Evolutionary conservation across 345 rosid genomes (phyloP).

Genomic region (Litchi chinensis): DNA sequence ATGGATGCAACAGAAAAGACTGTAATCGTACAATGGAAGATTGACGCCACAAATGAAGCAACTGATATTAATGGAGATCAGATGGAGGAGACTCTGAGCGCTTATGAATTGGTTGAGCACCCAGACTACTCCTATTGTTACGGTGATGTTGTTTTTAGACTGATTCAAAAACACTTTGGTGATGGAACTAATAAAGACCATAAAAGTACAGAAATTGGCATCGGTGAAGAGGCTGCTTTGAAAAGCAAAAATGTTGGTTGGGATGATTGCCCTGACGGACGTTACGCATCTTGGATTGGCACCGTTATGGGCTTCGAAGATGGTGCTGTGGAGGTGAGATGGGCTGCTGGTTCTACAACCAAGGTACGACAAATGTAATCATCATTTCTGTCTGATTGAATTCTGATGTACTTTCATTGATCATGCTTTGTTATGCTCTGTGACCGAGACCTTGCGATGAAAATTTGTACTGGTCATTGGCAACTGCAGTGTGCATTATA

Average conservation of each 20-base stretch:
- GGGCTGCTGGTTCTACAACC: constrained; percentile 69
- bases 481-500: neutral
- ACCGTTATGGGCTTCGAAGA: constrained; percentile 66
- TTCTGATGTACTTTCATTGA: neutral
- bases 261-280: constrained; percentile 33
- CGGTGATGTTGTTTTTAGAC: constrained; percentile 74
- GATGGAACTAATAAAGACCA: constrained; percentile 28
- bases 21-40: constrained; percentile 73
- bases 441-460: neutral
- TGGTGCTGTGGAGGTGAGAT: constrained; percentile 73
- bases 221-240: constrained; percentile 21
- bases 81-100: constrained; percentile 73
- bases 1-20: constrained; percentile 81
- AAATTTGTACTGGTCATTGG: constrained; percentile 3
- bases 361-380: constrained; percentile 49
- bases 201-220: constrained; percentile 22
- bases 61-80: constrained; percentile 28
- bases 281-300: constrained; percentile 63
- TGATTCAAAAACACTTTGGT: constrained; percentile 18
- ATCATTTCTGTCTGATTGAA: constrained; percentile 3
- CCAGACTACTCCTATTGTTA: constrained; percentile 71
- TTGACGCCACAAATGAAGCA: constrained; percentile 32
- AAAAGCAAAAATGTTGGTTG: constrained; percentile 23
- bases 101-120: constrained; percentile 86
- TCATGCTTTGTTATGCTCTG: neutral